These are phyloP conservation scores for Morella rubra DNA, from an alignment of 306 rosid species.

Conservation along the genomic window DNA sequence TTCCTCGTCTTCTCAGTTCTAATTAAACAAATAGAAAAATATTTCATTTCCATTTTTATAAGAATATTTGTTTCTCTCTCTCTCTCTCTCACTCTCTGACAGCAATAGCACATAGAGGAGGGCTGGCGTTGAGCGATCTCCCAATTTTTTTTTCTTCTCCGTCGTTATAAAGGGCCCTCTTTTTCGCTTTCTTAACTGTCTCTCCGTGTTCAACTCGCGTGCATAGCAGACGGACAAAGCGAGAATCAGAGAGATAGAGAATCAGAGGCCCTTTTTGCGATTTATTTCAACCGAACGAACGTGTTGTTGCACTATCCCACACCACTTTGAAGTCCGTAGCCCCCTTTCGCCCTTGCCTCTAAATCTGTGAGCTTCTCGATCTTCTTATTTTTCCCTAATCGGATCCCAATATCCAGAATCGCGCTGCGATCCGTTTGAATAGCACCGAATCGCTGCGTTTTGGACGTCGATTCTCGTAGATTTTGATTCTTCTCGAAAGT, in stretches of 20 bases:
- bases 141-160: background rate
- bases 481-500: background rate
- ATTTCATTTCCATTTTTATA: conserved; percentile 1
- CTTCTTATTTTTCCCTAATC: conserved; percentile 28
- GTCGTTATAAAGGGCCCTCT: conserved; percentile 27
- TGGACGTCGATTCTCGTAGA: conserved; percentile 18
- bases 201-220: conserved; percentile 85
- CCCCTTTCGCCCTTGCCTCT: background rate
- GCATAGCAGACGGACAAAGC: conserved; percentile 43
- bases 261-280: background rate
- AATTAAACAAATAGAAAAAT: background rate
- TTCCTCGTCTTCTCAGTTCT: conserved; percentile 14
- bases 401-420: conserved; percentile 3
- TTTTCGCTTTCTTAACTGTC: conserved; percentile 58
- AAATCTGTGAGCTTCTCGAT: conserved; percentile 22
- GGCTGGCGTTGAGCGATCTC: conserved; percentile 18
- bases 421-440: background rate
- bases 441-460: conserved; percentile 4
- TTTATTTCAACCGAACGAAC: background rate
- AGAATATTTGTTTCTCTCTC: conserved; percentile 6
- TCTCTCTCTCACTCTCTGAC: conserved; percentile 28
- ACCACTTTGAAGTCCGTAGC: background rate
- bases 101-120: background rate
- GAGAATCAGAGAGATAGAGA: conserved; percentile 28
- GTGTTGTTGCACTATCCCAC: background rate